These are phyloP conservation scores for Cicer bijugum DNA, from an alignment of 306 rosid species.

Conservation along the genomic window DNA sequence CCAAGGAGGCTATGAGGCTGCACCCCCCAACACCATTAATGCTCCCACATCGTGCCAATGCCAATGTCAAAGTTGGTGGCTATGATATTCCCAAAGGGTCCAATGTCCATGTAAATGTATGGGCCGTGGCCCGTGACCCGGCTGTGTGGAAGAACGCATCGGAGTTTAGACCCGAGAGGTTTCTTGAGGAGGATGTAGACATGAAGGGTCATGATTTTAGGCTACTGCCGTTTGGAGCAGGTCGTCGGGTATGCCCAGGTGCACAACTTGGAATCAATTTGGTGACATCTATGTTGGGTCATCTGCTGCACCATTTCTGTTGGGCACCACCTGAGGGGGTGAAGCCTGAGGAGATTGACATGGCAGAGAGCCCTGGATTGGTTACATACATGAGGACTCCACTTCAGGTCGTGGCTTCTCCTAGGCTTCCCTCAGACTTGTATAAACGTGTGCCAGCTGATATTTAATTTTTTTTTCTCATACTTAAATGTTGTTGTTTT, in stretches of 20 bases:
- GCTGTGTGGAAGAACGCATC: slow-evolving; percentile 66
- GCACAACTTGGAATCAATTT: slow-evolving; percentile 84
- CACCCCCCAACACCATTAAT: slow-evolving; percentile 96
- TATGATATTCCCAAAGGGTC: slow-evolving; percentile 86
- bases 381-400: slow-evolving; percentile 84
- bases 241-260: slow-evolving; percentile 85
- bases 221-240: slow-evolving; percentile 82
- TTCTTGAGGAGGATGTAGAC: slow-evolving; percentile 84
- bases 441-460: slow-evolving; percentile 66
- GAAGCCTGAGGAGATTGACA: slow-evolving; percentile 70
- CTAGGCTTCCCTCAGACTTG: slow-evolving; percentile 71
- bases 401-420: slow-evolving; percentile 67
- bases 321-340: slow-evolving; percentile 65
- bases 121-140: slow-evolving; percentile 87
- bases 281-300: slow-evolving; percentile 86
- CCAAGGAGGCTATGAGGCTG: slow-evolving; percentile 77
- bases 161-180: slow-evolving; percentile 85
- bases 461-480: slow-evolving; percentile 42
- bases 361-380: slow-evolving; percentile 78
- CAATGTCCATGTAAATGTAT: slow-evolving; percentile 82
- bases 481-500: slow-evolving; percentile 1
- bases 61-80: slow-evolving; percentile 77
- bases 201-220: slow-evolving; percentile 90
- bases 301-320: slow-evolving; percentile 75
- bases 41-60: slow-evolving; percentile 87